Percentiles rank a stretch among this genome's conserved stretches.
phyloP scores from a whole-genome alignment of 139 green algal species.

The Chara braunii region DNA sequence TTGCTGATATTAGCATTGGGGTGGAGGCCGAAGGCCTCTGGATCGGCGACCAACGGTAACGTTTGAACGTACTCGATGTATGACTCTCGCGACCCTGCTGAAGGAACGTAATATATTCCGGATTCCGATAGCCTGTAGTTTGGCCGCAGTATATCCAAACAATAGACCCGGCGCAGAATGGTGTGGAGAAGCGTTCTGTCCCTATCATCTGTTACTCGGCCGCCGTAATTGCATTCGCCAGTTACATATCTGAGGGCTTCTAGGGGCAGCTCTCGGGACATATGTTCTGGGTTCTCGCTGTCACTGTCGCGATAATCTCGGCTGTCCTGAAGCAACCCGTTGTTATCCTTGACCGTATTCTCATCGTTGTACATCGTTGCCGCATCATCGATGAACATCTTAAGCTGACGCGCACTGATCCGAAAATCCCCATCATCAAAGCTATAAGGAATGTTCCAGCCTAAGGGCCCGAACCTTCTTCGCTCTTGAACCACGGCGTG shows the following conservation, averaged over 20 bases:
- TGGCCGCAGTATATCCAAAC: conserved; percentile 3
- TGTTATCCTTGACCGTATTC: too few species aligned
- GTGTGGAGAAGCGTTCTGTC: conserved; percentile 42
- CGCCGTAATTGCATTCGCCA: conserved; percentile 49
- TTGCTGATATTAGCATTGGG: conserved; percentile 48
- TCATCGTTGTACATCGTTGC: conserved; percentile 7
- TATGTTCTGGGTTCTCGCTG: too few species aligned
- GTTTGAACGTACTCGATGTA: conserved; percentile 42
- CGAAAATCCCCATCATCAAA: conserved; percentile 47
- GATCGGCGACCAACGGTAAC: conserved; percentile 28
- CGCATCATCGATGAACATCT: conserved; percentile 42
- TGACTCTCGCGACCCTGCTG: conserved; percentile 38
- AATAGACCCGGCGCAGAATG: conserved; percentile 24
- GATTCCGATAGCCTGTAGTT: conserved; percentile 47
- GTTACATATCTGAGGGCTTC: conserved; percentile 44
- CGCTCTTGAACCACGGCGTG: conserved; percentile 54
- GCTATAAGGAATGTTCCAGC: conserved; percentile 44
- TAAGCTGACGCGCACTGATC: conserved; percentile 43
- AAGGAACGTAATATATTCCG: conserved; percentile 52
- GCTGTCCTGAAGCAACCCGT: too few species aligned
- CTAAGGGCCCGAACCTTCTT: conserved; percentile 51
- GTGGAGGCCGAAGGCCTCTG: conserved; percentile 47
- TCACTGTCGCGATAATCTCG: too few species aligned
- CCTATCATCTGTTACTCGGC: conserved; percentile 48
- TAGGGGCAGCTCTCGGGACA: too few species aligned